Base-by-base conservation (phyloP, 148 eudicot species). In the Cornus florida region DNA sequence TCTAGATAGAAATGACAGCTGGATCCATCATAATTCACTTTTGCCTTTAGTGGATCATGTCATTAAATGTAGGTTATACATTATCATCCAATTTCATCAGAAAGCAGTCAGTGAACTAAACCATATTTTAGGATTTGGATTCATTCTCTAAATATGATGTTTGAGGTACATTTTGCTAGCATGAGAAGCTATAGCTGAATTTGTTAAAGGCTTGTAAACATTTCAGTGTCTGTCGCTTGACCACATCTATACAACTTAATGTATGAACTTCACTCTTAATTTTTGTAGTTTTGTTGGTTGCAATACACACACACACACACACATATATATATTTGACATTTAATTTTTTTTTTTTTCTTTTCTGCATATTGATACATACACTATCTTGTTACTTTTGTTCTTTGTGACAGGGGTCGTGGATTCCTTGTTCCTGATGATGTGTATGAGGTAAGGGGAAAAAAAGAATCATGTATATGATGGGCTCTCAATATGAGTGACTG, bases 391-490 rank as follows among this genome's bases (percentile, higher is more conserved):
- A 48, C 67, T 76, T 19, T 71, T 78, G 59, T 28, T 43, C 60
- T 53, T 48, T 78, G 72, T 69, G 74, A 62, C 87, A 93, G 97
- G 92, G 90, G 82, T 48, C 93, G 90, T 76, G 95, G 95, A 69
- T 91, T 76, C 85, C 95, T 93, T 83, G 84, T 82, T 74, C 91
- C 82, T 80, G 92, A 93, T 59, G 97, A 91, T 48, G 92, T 89
- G 75, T 83, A 87, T 50, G 86, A 91, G 95, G 97, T 91, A 90
- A 53, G 59, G 28, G 19, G 3, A 3, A 62, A 62, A 62, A 62
- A 62, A 62, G 19, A 5, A 93, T 59, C 93, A 91, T 64, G 93
- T 89, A 77, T 80, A 86, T 50, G 85, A 91, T 95, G 97, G 88
- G 88, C 12, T 31, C 28, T 41, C 60, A 32, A 57, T 20, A 11